Base-by-base conservation (phyloP, 1,284 basidiomycete genomes). In the Blastosporella zonata region DNA sequence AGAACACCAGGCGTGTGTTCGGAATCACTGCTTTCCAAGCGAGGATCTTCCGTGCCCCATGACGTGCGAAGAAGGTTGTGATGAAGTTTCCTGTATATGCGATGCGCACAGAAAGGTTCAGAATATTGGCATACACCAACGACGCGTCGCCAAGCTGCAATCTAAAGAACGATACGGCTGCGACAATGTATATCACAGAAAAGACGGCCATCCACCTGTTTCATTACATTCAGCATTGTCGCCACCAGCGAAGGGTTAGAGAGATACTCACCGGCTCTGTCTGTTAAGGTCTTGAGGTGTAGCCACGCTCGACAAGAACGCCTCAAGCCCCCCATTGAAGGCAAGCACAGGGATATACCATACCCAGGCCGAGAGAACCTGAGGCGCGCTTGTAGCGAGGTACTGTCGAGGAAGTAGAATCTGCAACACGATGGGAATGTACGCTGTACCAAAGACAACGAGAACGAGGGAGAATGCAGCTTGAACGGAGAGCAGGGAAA, bases 291-390 rank as follows among this genome's bases (percentile, higher is more conserved):
- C 85, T 1, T 65, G 58, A 0, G 82, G 72, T 1, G 74, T 73
- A 2, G 91, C 89, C 1, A 84, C 83, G 44, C 90, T 88, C 2
- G 89, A 82, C 56, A 94, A 77, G 67, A 95, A 95, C 0, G 93
- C 89, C 65, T 97, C 94, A 18, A 95, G 71, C 1, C 90, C 80
- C 2, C 94, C 94, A 63, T 97, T 97, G 56, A 91, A 69, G 3
- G 89, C 89, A 58, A 97, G 78, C 15, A 90, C 78, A 1, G 94
- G 95, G 54, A 97, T 85, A 60, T 93, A 95, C 71, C 81, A 84
- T 20, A 86, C 69, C 78, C 93, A 97, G 0, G 85, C 83, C 20
- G 71, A 67, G 2, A 97, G 78, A 25, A 95, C 85, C 5, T 69
- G 56, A 0, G 90, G 84, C 0, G 88, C 87, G 35, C 90, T 91